Evolutionary conservation across 768 basidiomycete genomes (phyloP).

Genomic region (Suillus clintonianus): DNA sequence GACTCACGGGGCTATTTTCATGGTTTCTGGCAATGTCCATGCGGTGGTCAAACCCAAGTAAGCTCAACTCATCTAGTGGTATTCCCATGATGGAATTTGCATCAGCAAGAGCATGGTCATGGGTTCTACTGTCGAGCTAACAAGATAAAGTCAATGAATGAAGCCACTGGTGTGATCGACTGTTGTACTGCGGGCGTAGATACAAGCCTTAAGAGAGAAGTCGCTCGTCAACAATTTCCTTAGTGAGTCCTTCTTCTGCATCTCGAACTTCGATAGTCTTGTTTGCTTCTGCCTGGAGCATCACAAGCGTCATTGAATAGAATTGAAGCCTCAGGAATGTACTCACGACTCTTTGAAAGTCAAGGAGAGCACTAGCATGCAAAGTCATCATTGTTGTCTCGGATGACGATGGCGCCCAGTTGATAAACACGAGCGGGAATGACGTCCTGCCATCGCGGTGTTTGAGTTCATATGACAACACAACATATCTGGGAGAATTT

Average conservation of each 20-base stretch:
- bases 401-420: conserved; percentile 81
- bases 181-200: neutral
- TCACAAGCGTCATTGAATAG: conserved; percentile 4
- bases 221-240: conserved; percentile 65
- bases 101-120: neutral
- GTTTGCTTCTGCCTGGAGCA: conserved; percentile 65
- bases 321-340: neutral
- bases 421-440: conserved; percentile 82
- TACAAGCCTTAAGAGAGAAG: conserved; percentile 33
- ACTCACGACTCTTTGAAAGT: conserved; percentile 79
- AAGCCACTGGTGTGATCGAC: neutral
- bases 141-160: neutral
- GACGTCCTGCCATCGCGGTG: conserved; percentile 84
- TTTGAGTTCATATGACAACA: conserved; percentile 79
- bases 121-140: neutral
- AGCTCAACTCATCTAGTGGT: neutral
- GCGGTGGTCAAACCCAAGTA: neutral
- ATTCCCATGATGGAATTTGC: neutral
- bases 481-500: conserved; percentile 82
- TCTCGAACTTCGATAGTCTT: conserved; percentile 84
- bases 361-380: conserved; percentile 78
- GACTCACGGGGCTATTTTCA: neutral
- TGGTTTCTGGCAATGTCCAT: neutral
- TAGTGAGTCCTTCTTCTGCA: conserved; percentile 79
- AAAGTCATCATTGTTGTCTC: conserved; percentile 78